Percentiles rank a stretch among this genome's conserved stretches.
phyloP scores from a whole-genome alignment of 257 asterid species.

The Solanum habrochaites region DNA sequence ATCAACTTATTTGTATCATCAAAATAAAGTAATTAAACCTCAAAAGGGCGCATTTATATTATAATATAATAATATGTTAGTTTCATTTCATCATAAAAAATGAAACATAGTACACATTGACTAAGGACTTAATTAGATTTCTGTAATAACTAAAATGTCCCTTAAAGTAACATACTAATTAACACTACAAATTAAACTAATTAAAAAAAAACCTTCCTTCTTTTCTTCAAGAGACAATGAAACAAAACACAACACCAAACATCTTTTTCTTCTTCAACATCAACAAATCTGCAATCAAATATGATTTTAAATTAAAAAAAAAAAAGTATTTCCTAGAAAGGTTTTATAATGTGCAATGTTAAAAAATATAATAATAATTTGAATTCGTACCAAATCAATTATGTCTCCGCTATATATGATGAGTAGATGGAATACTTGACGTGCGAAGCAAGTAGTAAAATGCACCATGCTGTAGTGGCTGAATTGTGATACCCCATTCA shows the following conservation, averaged over 20 bases:
- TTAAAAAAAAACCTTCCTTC: background rate
- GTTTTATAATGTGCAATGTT: background rate
- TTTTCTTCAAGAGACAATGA: background rate
- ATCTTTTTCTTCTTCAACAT: background rate
- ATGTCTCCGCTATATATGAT: slow-evolving; percentile 1
- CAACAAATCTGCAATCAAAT: background rate
- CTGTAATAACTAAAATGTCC: background rate
- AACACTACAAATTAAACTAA: background rate
- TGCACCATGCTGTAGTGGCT: slow-evolving; percentile 75
- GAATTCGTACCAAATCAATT: slow-evolving; percentile 31
- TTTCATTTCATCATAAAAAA: background rate
- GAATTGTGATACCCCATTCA: slow-evolving; percentile 70
- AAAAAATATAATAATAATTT: background rate
- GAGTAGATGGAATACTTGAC: slow-evolving; percentile 12
- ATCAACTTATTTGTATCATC: background rate
- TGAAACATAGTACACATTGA: background rate
- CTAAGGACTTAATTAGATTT: background rate
- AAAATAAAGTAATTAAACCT: background rate
- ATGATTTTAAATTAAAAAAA: background rate
- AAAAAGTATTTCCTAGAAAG: background rate
- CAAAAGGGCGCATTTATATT: background rate
- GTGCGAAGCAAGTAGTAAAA: slow-evolving; percentile 70
- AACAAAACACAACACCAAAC: background rate
- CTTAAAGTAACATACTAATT: background rate
- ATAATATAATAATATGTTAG: background rate